A percentile compares a stretch with the other conserved stretches of the same genome.
phyloP scores from a whole-genome alignment of 2,329 filamentous ascomycete genomes.

The Xylariaceae sp. region DNA sequence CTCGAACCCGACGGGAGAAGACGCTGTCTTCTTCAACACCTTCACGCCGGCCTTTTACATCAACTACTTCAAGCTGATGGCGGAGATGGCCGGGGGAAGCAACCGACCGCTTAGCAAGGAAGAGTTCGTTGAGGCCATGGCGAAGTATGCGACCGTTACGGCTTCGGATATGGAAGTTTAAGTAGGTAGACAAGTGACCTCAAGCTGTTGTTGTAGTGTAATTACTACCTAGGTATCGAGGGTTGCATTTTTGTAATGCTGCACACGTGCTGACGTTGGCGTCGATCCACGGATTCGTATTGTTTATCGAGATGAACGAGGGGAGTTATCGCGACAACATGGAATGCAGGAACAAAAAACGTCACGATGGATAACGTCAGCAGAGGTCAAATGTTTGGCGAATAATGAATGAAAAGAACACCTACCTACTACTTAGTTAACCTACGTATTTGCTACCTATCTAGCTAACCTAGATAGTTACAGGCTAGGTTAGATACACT shows the following conservation, averaged over 20 bases:
- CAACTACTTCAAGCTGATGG: slow-evolving; percentile 51
- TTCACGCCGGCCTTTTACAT: slow-evolving; percentile 53
- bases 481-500: too few species aligned
- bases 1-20: slow-evolving; percentile 48
- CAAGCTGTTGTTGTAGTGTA: not conserved
- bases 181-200: not conserved
- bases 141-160: slow-evolving; percentile 43
- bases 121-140: slow-evolving; percentile 44
- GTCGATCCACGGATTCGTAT: not conserved
- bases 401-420: too few species aligned
- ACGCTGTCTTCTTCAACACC: slow-evolving; percentile 51
- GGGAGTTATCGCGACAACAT: not conserved
- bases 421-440: too few species aligned
- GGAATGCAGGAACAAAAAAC: not conserved
- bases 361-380: too few species aligned
- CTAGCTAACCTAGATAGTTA: too few species aligned
- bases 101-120: slow-evolving; percentile 43
- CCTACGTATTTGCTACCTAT: too few species aligned
- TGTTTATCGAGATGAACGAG: not conserved
- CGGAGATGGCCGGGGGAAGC: slow-evolving; percentile 36
- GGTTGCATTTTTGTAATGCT: too few species aligned
- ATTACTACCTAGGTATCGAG: not conserved
- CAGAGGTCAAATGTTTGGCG: too few species aligned
- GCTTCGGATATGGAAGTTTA: slow-evolving; percentile 3
- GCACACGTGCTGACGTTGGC: not conserved